Evolutionary conservation across 2,329 filamentous ascomycete species (phyloP).

Genomic region (Salinomyces thailandicus): DNA sequence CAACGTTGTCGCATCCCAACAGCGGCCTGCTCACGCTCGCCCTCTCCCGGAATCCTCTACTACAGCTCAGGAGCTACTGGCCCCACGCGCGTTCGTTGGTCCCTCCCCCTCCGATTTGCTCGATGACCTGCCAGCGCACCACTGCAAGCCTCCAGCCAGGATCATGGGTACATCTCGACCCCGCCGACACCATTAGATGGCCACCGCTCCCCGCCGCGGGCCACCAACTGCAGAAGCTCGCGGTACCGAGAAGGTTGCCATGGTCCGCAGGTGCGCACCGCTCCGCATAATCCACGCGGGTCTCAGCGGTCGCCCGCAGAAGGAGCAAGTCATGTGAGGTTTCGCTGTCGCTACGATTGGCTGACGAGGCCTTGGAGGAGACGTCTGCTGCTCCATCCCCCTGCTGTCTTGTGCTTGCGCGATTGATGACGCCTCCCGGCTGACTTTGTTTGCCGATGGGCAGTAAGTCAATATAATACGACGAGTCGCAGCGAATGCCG

Average conservation of each 20-base stretch:
- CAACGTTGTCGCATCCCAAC: no score
- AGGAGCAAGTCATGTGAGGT: not conserved
- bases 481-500: not conserved
- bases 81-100: no score
- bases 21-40: no score
- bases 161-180: not conserved
- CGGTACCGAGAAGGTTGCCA: not conserved
- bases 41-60: no score
- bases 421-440: not conserved
- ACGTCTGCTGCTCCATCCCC: not conserved
- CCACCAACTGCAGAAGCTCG: not conserved
- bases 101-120: slow-evolving; percentile 1
- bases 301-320: not conserved
- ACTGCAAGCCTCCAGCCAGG: not conserved
- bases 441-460: not conserved
- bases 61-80: no score
- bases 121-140: not conserved
- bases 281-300: not conserved
- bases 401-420: not conserved
- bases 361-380: not conserved
- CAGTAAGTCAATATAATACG: not conserved
- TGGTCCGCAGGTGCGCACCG: not conserved
- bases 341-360: not conserved
- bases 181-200: not conserved
- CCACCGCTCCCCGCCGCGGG: not conserved